phyloP scores from a whole-genome alignment of 495 filamentous ascomycete species.

The Penicillium atrosanguineum region DNA sequence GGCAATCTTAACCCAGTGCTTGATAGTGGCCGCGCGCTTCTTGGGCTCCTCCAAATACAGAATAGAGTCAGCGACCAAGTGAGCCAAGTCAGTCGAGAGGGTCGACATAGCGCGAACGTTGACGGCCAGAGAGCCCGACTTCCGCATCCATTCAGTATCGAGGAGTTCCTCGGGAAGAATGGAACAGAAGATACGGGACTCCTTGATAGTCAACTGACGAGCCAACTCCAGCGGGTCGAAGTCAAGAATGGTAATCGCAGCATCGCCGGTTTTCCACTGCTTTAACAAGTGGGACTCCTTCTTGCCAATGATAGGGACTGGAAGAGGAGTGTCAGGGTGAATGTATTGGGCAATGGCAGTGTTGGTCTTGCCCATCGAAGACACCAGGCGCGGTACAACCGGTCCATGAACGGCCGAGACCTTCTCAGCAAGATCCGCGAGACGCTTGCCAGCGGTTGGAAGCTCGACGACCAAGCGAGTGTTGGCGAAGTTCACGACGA shows the following conservation, averaged over 20 bases:
- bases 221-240: slow-evolving; percentile 93
- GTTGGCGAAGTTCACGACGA: slow-evolving; percentile 77
- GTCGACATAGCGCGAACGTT: slow-evolving; percentile 95
- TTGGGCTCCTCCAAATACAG: slow-evolving; percentile 83
- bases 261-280: slow-evolving; percentile 70
- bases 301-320: slow-evolving; percentile 66
- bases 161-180: slow-evolving; percentile 95
- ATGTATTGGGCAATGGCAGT: slow-evolving; percentile 67
- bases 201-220: slow-evolving; percentile 89
- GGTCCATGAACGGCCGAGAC: slow-evolving; percentile 73
- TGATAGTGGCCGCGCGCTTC: slow-evolving; percentile 85
- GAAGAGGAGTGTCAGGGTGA: slow-evolving; percentile 68
- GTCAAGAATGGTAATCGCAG: slow-evolving; percentile 74
- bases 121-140: slow-evolving; percentile 70
- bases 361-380: slow-evolving; percentile 84
- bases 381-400: slow-evolving; percentile 81
- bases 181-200: slow-evolving; percentile 88
- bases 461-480: slow-evolving; percentile 63
- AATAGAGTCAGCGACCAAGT: slow-evolving; percentile 94
- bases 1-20: slow-evolving; percentile 98
- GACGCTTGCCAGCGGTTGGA: slow-evolving; percentile 73
- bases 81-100: slow-evolving; percentile 85
- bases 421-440: slow-evolving; percentile 76
- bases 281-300: slow-evolving; percentile 71
- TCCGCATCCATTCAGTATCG: slow-evolving; percentile 89